Conservation (phyloP, 768 basidiomycete species). For the Calocybe gangraenosa region DNA sequence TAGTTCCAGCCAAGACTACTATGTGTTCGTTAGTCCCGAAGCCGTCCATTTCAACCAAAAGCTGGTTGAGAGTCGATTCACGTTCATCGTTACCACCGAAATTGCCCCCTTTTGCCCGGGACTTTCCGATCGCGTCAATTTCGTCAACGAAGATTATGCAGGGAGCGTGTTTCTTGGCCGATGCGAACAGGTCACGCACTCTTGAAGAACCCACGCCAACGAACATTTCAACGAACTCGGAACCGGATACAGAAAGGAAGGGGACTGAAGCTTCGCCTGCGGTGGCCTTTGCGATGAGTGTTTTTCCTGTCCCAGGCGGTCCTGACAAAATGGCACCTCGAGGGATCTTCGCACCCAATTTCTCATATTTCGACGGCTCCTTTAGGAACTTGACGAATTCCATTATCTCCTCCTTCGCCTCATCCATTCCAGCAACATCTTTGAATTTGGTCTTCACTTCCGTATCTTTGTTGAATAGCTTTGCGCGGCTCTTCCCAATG, state of each 20-base stretch:
- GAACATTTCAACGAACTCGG: slow-evolving; percentile 99
- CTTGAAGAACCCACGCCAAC: slow-evolving; percentile 98
- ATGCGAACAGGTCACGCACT: slow-evolving; percentile 95
- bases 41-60: slow-evolving; percentile 99
- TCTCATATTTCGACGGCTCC: slow-evolving; percentile 91
- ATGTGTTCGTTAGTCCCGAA: slow-evolving; percentile 97
- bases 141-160: slow-evolving; percentile 99
- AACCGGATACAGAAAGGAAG: slow-evolving; percentile 97
- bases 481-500: slow-evolving; percentile 94
- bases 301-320: slow-evolving; percentile 98
- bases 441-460: slow-evolving; percentile 91
- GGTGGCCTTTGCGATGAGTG: slow-evolving; percentile 95
- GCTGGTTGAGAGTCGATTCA: slow-evolving; percentile 95
- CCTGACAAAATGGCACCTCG: slow-evolving; percentile 93
- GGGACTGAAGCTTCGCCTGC: slow-evolving; percentile 97
- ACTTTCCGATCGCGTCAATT: slow-evolving; percentile 98
- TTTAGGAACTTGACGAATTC: slow-evolving; percentile 99
- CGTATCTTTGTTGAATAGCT: slow-evolving; percentile 95
- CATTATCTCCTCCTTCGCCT: slow-evolving; percentile 99
- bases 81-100: slow-evolving; percentile 92
- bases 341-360: slow-evolving; percentile 95
- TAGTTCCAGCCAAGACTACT: slow-evolving; percentile 95
- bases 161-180: slow-evolving; percentile 95
- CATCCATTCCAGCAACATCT: slow-evolving; percentile 99
- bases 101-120: slow-evolving; percentile 76